Conservation (phyloP, 306 rosid genomes). For the Oemleria cerasiformis region DNA sequence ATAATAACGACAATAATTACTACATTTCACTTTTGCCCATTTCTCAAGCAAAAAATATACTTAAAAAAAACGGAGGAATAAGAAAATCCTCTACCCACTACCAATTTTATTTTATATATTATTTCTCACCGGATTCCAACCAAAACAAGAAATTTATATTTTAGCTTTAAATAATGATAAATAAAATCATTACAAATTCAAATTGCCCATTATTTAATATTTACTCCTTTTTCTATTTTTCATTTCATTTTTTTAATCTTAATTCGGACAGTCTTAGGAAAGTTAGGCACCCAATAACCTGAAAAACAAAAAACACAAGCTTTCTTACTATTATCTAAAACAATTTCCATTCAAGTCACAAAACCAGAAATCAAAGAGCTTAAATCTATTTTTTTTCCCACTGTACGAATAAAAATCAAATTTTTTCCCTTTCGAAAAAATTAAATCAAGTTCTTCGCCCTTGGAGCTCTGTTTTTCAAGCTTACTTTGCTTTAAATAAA, state of each 20-base stretch:
- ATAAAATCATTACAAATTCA: conserved; percentile 32
- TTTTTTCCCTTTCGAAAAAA: conserved; percentile 32
- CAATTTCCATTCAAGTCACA: conserved; percentile 53
- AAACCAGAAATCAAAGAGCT: conserved; percentile 33
- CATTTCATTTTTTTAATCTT: conserved; percentile 49
- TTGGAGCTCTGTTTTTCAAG: conserved; percentile 25
- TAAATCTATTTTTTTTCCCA: background rate
- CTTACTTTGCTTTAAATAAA: conserved; percentile 20
- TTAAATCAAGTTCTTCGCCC: conserved; percentile 25
- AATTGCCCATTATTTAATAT: conserved; percentile 41
- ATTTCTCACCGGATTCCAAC: conserved; percentile 68
- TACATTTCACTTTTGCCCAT: conserved; percentile 39
- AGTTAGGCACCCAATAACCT: conserved; percentile 74
- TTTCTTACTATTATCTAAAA: conserved; percentile 56
- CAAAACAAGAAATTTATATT: conserved; percentile 48
- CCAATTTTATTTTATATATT: conserved; percentile 42
- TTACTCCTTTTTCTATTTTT: conserved; percentile 23
- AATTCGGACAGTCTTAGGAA: conserved; percentile 61
- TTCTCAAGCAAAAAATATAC: conserved; percentile 34
- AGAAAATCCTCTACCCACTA: conserved; percentile 66
- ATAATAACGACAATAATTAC: conserved; percentile 36
- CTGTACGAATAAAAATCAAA: conserved; percentile 13
- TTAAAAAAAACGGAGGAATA: conserved; percentile 26
- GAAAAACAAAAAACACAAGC: conserved; percentile 49
- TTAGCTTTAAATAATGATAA: conserved; percentile 31